Base-by-base conservation (phyloP, 164 flowering plant genomes). In the Cinnamomum chago region DNA sequence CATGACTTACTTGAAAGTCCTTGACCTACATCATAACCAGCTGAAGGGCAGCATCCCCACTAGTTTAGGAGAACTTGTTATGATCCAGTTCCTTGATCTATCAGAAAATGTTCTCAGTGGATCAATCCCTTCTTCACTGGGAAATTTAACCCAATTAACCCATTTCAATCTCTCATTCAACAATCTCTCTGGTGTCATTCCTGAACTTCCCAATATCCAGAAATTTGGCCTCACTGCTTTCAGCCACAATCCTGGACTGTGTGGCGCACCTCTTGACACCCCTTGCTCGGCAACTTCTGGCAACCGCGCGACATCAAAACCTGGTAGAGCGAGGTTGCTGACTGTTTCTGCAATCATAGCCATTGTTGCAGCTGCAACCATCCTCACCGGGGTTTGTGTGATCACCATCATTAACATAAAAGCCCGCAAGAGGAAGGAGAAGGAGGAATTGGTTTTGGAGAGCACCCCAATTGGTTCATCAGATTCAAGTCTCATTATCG, bases 281-380 rank as follows among this genome's bases (percentile, higher is more conserved):
- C 58, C 90, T 3, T 95, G 98, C 83, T 71, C 89, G 0, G 72
- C 47, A 50, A 81, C 10, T 60, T 68, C 71, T 27, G 79, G 77
- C 62, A 79, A 65, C 50, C 81, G 81, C 55, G 50, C 78, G 0
- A 47, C 79, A 27, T 25, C 84, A 0, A 5, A 74, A 30, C 65
- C 81, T 14, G 50, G 83, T 58, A 92, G 81, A 65, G 62, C 85
- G 51, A 90, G 76, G 78, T 75, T 73, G 20, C 87, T 94, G 28
- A 91, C 86, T 74, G 86, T 83, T 76, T 85, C 98, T n/a, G 86
- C 88, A 24, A 91, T 96, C 76, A 82, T 94, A 40, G 97, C 93
- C 27, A 96, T 96, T 77, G 89, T 90, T 71, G 99, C 99, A 67
- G 99, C 99, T 64, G 90, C 90, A 7, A 71, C 88, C 65, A 96